Base-by-base conservation (phyloP, 768 basidiomycete species). In the Lyophyllum semitale region DNA sequence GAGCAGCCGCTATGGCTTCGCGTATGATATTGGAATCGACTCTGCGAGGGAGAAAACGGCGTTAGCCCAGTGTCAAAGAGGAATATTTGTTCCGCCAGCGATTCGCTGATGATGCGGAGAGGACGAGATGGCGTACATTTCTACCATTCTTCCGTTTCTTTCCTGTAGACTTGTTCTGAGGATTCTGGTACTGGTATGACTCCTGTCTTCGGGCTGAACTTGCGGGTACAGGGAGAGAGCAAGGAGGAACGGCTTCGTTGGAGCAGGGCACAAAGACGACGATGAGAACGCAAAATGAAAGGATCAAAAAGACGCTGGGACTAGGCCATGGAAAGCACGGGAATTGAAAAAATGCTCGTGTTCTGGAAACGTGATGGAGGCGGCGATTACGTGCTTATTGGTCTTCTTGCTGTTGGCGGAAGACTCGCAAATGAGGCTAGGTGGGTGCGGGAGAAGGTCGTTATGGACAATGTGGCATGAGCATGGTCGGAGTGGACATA, bases 321-420 rank as follows among this genome's bases (percentile, higher is more conserved):
- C 52, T 30, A 54, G 18, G 44, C 68, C 70, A 67, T 65, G 64
- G 68, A 68, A 57, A 58, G 54, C 66, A 59, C 66, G 69, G 67
- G 35, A 18, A 48, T 63, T 59, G 64, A 65, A 60, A n/a, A 62
- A 58, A 40, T 63, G 58, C 63, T 56, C 52, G 59, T 45, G 61
- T 68, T 70, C 68, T 67, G 60, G 68, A 71, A 70, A 58, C 66
- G 53, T 54, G 55, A 45, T 58, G 41, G 18, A 29, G 42, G 49
- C 27, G 42, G 47, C 47, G 50, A 55, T 60, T 63, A 63, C 61
- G 61, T 64, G 25, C 50, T 51, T 49, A 27, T 48, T 45, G 47
- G 49, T n/a, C 40, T 22, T 43, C 41, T 40, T 42, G 48, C 48
- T 45, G 43, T 40, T 45, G 44, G 29, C 37, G 42, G 55, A 55